Evolutionary conservation across 495 filamentous ascomycete species (phyloP).

Genomic region (Oleoguttula mirabilis): DNA sequence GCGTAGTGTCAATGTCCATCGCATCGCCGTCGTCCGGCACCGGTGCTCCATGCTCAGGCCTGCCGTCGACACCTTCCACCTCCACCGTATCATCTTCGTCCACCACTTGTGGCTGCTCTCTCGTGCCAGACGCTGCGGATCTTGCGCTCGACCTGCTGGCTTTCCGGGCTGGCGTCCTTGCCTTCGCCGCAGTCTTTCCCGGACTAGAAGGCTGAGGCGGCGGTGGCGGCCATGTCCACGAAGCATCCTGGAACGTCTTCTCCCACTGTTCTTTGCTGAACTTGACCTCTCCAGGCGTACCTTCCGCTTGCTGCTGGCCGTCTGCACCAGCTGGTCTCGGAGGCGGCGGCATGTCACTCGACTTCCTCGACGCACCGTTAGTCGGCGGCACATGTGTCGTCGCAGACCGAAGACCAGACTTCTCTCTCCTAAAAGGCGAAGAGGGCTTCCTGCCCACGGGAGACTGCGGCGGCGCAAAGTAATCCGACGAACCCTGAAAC

Average conservation of each 20-base stretch:
- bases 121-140: background rate
- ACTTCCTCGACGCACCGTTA: background rate
- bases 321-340: conserved; percentile 9
- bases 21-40: conserved; percentile 24
- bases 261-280: conserved; percentile 59
- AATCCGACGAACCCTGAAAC: conserved; percentile 39
- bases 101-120: conserved; percentile 2
- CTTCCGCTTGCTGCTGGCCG: conserved; percentile 12
- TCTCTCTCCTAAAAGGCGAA: conserved; percentile 2
- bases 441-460: conserved; percentile 8
- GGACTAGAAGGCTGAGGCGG: conserved; percentile 13
- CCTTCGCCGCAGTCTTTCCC: conserved; percentile 10
- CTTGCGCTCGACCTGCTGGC: conserved; percentile 4
- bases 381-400: background rate
- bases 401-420: conserved; percentile 1
- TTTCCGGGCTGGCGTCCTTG: conserved; percentile 14
- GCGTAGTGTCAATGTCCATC: conserved; percentile 31
- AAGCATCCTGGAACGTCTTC: conserved; percentile 49
- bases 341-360: background rate
- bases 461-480: conserved; percentile 34
- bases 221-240: conserved; percentile 33
- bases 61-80: conserved; percentile 2
- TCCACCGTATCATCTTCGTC: conserved; percentile 10
- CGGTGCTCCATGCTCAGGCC: conserved; percentile 15
- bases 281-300: conserved; percentile 34